A percentile compares a stretch with the other conserved stretches of the same genome.
Evolutionary conservation across 441 rosid genomes (phyloP).

Genomic region (Mallotus japonicus): DNA sequence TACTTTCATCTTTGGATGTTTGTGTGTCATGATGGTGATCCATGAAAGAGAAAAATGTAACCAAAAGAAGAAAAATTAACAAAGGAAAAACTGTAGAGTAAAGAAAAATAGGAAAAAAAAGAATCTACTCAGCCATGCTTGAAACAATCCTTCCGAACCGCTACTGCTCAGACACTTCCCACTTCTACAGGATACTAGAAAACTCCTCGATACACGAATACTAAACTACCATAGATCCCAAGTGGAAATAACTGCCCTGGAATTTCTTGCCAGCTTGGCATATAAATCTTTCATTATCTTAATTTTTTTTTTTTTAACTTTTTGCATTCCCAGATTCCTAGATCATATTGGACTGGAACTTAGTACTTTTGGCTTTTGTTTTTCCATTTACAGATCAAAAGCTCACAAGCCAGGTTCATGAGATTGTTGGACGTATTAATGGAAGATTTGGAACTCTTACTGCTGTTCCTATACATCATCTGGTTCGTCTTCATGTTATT

Average conservation of each 20-base stretch:
- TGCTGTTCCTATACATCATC: conserved; percentile 74
- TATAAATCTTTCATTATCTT: no score
- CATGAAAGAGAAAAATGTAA: neutral
- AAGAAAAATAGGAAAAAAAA: no score
- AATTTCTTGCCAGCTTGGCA: neutral
- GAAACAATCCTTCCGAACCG: no score
- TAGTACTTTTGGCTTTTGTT: conserved; percentile 8
- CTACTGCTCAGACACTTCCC: no score
- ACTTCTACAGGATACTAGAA: neutral
- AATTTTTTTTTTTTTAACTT: neutral
- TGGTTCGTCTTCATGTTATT: conserved; percentile 46
- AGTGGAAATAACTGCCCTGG: neutral
- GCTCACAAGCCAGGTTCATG: conserved; percentile 81
- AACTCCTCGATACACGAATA: no score
- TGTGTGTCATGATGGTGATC: neutral
- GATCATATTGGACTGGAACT: conserved; percentile 1
- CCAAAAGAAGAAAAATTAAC: no score
- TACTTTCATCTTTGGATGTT: no score
- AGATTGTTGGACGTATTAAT: conserved; percentile 78
- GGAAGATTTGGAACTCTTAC: conserved; percentile 81
- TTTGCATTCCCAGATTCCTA: neutral
- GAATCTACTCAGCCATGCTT: no score
- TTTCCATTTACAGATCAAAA: conserved; percentile 52
- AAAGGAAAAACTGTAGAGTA: no score
- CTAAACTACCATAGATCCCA: no score